Base-by-base conservation (phyloP, 2,329 filamentous ascomycete species). In the Pestalotiopsis sp. region DNA sequence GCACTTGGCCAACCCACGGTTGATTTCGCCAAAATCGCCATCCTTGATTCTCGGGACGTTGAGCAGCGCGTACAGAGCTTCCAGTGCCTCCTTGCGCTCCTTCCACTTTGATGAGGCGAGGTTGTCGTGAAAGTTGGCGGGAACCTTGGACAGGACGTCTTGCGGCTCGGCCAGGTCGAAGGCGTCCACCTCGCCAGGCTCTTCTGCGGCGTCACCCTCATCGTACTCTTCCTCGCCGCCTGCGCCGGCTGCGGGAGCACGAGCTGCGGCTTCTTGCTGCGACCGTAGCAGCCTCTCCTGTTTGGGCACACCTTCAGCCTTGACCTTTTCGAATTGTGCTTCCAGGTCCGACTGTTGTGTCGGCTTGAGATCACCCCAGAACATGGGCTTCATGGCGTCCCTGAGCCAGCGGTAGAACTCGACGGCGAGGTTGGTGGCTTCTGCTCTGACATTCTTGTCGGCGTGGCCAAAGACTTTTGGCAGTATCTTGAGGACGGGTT, bases 321-420 rank as follows among this genome's bases (percentile, higher is more conserved):
- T 98, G 77, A 98, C 89, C 75, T 94, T 94, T 76, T 98, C 96
- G 72, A 99, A 99, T 64, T 97, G 88, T 52, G 95, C 93, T 77
- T 99, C 97, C 68, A 99, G 84, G 77, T 99, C 97, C 71, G 91
- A 90, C 80, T 99, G 96, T 78, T 99, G 96, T 0, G 97, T 95
- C 0, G 95, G 92, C 79, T 99, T 99, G 70, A 99, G 82, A 69
- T 99, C 96, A 59, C 88, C 90, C 95, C 96, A 99, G 79, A 99
- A 98, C 81, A 98, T 92, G 49, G 95, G 94, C 79, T 99, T 99
- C 91, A 99, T 98, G 12, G 95, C 95, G 72, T 99, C 96, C 73
- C 95, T 92, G 41, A 99, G 86, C 96, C 97, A 99, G 81, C 96
- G 87, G 81, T 99, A 99, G 69, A 99, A 89, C 78, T 99, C 97